A percentile compares a stretch with the other conserved stretches of the same genome.
Conservation (phyloP, 768 basidiomycete genomes). For the Inosperma sp. region DNA sequence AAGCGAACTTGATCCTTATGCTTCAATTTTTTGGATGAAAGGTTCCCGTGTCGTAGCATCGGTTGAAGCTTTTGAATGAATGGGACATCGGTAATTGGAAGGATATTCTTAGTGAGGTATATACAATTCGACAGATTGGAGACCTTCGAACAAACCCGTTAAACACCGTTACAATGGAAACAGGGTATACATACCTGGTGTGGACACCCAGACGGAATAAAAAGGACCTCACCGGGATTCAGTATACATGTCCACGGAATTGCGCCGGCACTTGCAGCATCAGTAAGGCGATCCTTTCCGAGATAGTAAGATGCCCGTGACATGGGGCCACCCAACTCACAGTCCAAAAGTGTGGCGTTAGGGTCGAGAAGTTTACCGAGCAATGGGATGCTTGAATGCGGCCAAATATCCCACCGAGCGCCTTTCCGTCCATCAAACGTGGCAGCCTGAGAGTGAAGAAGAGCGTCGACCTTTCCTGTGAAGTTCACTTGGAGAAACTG, state of each 20-base stretch:
- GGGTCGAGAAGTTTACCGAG: too few species aligned
- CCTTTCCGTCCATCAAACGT: too few species aligned
- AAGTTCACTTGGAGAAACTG: too few species aligned
- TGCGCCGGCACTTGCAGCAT: background rate
- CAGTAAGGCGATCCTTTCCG: background rate
- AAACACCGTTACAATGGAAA: background rate
- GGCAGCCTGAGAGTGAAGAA: too few species aligned
- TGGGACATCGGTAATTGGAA: background rate
- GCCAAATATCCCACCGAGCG: too few species aligned
- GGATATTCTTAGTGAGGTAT: background rate
- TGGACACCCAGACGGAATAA: too few species aligned
- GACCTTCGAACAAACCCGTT: background rate
- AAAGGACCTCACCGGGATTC: conserved; percentile 7
- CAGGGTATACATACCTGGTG: conserved; percentile 7
- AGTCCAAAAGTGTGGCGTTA: too few species aligned
- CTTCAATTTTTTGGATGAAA: background rate
- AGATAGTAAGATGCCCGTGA: background rate
- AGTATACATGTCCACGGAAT: conserved; percentile 1
- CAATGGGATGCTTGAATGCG: too few species aligned
- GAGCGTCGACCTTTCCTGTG: too few species aligned
- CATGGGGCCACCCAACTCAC: background rate
- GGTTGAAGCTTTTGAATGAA: background rate
- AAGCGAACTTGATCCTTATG: background rate
- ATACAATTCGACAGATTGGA: background rate
- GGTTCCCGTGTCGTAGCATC: background rate